Evolutionary conservation across 768 basidiomycete genomes (phyloP), one percentile per base, ranked within the genome.

Genomic region (Hirschioporus abietinus): DNA sequence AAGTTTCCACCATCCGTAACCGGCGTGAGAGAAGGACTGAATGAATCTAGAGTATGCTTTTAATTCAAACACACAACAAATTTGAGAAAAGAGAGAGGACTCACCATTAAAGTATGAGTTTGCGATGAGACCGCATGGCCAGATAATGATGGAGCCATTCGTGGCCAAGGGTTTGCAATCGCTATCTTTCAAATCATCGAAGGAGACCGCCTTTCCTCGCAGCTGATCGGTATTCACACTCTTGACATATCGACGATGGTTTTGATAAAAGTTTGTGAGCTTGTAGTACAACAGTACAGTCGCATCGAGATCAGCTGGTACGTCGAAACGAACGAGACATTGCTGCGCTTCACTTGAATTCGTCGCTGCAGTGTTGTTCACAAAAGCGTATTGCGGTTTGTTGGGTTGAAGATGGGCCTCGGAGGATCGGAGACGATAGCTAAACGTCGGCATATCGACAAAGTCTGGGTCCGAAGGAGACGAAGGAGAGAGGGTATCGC

Each of bases 241-340:
- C 81, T 95, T 91, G 65, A 99, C 97, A 74, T 99, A 99, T 74
- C 97, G 87, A 35, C 97, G 89, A 76, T 99, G 97, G 77, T 99
- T 99, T 83, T 99, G 96, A 80, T 87, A 99, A 80, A 96, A 96
- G 80, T 95, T 95, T 62, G 92, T 94, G 75, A 93, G 84, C 78
- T 94, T 95, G 86, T 99, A 99, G 81, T 99, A 99, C 70, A 98
- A 82, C 72, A 99, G 87, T 15, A 99, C 91, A 26, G 89, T 82
- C 18, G 84, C 78, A 10, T 83, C 77, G 35, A 99, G 80, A 74
- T 92, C 86, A 64, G 87, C 87, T 8, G 95, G 94, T 42, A 98
- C 77, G 62, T 90, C 83, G 74, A 99, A 99, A 68, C 89, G 81
- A 72, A 99, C 83, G 69, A 88, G 74, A 76, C 97, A 99, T 70